phyloP scores from a whole-genome alignment of 805 yeast genomes.

The Nakazawaea ernobii region DNA sequence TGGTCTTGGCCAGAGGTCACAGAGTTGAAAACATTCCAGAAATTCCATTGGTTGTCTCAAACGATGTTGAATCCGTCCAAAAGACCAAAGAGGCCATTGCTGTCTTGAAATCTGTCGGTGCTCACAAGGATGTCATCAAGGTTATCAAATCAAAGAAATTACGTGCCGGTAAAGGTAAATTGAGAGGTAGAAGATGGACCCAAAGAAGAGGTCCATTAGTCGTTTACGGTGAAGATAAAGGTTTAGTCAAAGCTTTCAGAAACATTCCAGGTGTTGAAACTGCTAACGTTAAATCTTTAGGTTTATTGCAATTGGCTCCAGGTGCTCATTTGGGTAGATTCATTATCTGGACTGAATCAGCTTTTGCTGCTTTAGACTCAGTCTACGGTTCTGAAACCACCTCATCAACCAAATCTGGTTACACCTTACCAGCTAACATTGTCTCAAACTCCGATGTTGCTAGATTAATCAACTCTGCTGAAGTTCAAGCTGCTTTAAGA shows the following conservation, averaged over 20 bases:
- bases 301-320: slow-evolving; percentile 98
- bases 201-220: slow-evolving; percentile 99
- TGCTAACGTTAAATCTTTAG: slow-evolving; percentile 84
- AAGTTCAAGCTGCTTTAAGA: slow-evolving; percentile 95
- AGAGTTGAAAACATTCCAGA: slow-evolving; percentile 96
- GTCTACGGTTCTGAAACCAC: slow-evolving; percentile 94
- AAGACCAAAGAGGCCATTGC: slow-evolving; percentile 99
- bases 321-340: slow-evolving; percentile 99
- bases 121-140: slow-evolving; percentile 96
- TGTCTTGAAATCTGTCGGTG: slow-evolving; percentile 96
- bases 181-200: slow-evolving; percentile 99
- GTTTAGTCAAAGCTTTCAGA: slow-evolving; percentile 97
- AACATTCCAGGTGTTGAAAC: slow-evolving; percentile 99
- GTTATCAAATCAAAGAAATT: slow-evolving; percentile 97
- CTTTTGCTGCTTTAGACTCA: slow-evolving; percentile 93
- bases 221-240: slow-evolving; percentile 97
- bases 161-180: slow-evolving; percentile 99
- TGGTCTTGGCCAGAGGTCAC: slow-evolving; percentile 99
- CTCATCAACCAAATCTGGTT: slow-evolving; percentile 79
- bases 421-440: slow-evolving; percentile 91
- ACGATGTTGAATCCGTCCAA: slow-evolving; percentile 85
- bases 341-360: slow-evolving; percentile 99
- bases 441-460: slow-evolving; percentile 93
- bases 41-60: slow-evolving; percentile 95
- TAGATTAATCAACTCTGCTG: slow-evolving; percentile 98